Conservation (phyloP, 225 moss, liverwort and hornwort genomes). For the Straminergon stramineum region DNA sequence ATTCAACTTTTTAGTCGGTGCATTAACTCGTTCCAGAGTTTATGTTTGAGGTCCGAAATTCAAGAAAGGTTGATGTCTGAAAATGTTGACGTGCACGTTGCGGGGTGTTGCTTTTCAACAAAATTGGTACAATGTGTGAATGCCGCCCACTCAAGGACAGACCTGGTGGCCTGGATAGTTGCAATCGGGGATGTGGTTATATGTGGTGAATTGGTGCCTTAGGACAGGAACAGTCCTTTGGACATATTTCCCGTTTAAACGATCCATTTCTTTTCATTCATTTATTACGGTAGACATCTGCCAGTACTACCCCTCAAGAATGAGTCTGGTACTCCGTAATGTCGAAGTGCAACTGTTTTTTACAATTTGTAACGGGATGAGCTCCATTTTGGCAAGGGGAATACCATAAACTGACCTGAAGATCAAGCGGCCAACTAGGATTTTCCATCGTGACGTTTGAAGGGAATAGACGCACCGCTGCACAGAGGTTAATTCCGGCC, state of each 20-base stretch:
- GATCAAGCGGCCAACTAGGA: not conserved
- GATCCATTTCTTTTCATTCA: not conserved
- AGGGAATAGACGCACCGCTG: constrained; percentile 18
- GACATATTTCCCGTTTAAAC: not conserved
- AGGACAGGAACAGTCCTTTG: not conserved
- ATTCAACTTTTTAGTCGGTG: not conserved
- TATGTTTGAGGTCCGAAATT: not conserved
- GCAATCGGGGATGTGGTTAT: not conserved
- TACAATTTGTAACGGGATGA: not conserved
- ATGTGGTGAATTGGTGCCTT: not conserved
- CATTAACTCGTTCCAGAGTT: not conserved
- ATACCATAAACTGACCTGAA: not conserved
- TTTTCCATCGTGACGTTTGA: constrained; percentile 5
- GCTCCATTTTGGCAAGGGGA: not conserved
- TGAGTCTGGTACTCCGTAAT: not conserved
- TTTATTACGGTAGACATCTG: not conserved
- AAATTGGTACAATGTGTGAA: not conserved
- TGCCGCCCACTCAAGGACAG: not conserved
- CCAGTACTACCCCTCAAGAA: not conserved
- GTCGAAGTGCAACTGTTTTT: not conserved
- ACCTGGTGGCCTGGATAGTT: not conserved
- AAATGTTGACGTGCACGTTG: not conserved
- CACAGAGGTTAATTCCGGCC: not conserved
- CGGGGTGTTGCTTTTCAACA: not conserved
- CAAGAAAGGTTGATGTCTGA: not conserved